Conservation (phyloP, 306 rosid species). For the Abrus pulchellus region DNA sequence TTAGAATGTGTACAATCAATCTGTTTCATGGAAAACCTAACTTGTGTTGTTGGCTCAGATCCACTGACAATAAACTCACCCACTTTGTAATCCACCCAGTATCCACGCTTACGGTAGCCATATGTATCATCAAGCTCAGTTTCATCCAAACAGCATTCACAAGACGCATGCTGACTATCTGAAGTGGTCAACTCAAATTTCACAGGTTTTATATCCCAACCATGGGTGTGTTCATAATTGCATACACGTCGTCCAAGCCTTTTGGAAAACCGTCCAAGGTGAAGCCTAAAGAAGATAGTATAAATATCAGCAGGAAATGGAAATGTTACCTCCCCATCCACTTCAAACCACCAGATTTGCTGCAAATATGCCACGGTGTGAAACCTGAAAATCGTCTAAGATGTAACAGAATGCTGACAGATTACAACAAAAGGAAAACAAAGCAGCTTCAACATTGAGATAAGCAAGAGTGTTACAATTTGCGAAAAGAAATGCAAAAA, state of each 20-base stretch:
- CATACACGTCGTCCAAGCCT: constrained; percentile 83
- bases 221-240: constrained; percentile 82
- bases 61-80: constrained; percentile 73
- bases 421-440: constrained; percentile 25
- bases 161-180: constrained; percentile 69
- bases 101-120: constrained; percentile 73
- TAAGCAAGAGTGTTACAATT: constrained; percentile 11
- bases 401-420: constrained; percentile 45
- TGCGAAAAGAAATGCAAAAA: constrained; percentile 11
- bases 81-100: constrained; percentile 85
- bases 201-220: constrained; percentile 85
- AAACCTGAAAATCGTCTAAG: constrained; percentile 65
- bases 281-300: constrained; percentile 76
- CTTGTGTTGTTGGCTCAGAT: constrained; percentile 62
- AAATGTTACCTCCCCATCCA: constrained; percentile 73
- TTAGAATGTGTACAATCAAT: constrained; percentile 90
- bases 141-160: constrained; percentile 71
- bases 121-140: constrained; percentile 52
- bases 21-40: constrained; percentile 87
- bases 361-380: constrained; percentile 74
- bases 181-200: constrained; percentile 70
- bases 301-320: constrained; percentile 77
- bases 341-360: constrained; percentile 93
- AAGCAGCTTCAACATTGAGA: constrained; percentile 20
- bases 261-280: constrained; percentile 74